Percentiles rank a stretch among this genome's conserved stretches.
Evolutionary conservation across 176 grass and related monocot species (phyloP).

Genomic region (Oryza longistaminata): DNA sequence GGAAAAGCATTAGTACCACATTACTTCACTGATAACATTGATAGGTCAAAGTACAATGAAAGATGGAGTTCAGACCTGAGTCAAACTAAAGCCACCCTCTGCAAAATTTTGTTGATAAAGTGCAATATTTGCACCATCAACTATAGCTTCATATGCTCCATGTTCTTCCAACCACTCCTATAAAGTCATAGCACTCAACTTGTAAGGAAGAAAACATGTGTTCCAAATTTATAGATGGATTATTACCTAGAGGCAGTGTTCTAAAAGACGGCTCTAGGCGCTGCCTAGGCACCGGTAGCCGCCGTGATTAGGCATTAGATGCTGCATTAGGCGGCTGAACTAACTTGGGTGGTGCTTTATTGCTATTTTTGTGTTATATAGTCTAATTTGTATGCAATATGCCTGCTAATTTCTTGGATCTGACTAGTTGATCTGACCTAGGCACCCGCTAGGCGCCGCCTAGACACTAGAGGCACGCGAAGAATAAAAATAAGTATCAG

Average conservation of each 20-base stretch:
- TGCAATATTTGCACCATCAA: constrained; percentile 87
- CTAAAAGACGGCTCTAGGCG: too few species aligned
- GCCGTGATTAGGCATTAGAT: too few species aligned
- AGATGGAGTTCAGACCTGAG: constrained; percentile 66
- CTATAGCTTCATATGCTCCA: constrained; percentile 61
- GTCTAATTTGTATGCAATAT: too few species aligned
- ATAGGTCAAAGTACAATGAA: neutral
- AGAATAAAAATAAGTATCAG: neutral
- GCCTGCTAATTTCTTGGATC: too few species aligned
- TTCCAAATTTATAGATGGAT: neutral
- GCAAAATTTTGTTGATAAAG: constrained; percentile 97
- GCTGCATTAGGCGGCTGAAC: too few species aligned
- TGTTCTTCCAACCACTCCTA: constrained; percentile 77
- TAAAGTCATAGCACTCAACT: neutral
- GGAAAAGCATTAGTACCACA: constrained; percentile 19
- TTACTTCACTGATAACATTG: neutral
- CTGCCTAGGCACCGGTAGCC: too few species aligned
- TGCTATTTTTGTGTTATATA: too few species aligned
- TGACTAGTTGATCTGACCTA: too few species aligned
- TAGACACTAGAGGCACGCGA: neutral
- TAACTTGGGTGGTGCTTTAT: too few species aligned
- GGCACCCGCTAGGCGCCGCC: too few species aligned
- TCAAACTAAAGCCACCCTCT: constrained; percentile 74
- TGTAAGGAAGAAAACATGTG: neutral
- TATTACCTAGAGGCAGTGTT: neutral